These are phyloP conservation scores for Penicillium waksmanii DNA, from an alignment of 495 filamentous ascomycete genomes.

Conservation along the genomic window DNA sequence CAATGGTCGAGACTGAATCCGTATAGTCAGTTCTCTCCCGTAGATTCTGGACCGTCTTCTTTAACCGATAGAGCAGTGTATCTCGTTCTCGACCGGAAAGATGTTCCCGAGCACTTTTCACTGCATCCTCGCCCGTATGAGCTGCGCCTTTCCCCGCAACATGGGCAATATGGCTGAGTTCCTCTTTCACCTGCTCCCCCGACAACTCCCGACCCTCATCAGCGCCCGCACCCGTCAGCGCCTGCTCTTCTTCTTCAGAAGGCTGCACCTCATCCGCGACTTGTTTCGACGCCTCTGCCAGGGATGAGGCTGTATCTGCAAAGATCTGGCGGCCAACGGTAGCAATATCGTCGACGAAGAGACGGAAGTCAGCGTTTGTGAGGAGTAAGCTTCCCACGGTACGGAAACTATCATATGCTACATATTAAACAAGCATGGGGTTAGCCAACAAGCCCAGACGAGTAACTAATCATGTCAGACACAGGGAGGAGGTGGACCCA, in stretches of 20 bases:
- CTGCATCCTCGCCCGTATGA: constrained; percentile 67
- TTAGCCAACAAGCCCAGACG: background rate
- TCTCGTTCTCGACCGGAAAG: constrained; percentile 68
- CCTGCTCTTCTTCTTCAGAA: constrained; percentile 59
- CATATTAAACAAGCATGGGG: background rate
- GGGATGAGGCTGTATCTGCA: constrained; percentile 77
- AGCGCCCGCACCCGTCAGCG: constrained; percentile 58
- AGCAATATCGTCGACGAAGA: constrained; percentile 82
- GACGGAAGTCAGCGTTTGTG: constrained; percentile 86
- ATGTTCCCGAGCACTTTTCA: constrained; percentile 70
- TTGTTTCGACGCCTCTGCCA: constrained; percentile 72
- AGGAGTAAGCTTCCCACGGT: constrained; percentile 83
- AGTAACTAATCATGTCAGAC: background rate
- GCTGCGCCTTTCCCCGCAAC: constrained; percentile 65
- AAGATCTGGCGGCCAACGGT: constrained; percentile 84
- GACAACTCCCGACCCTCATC: constrained; percentile 58
- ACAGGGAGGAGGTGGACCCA: constrained; percentile 36
- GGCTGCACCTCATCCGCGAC: constrained; percentile 74
- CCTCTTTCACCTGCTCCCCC: constrained; percentile 61
- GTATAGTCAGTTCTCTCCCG: constrained; percentile 78
- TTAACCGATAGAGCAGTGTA: constrained; percentile 73
- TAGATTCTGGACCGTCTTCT: constrained; percentile 74
- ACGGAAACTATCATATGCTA: constrained; percentile 81
- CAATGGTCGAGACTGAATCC: constrained; percentile 80
- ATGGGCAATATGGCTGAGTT: constrained; percentile 64